phyloP scores from a whole-genome alignment of 257 asterid species.

The Ballota nigra region DNA sequence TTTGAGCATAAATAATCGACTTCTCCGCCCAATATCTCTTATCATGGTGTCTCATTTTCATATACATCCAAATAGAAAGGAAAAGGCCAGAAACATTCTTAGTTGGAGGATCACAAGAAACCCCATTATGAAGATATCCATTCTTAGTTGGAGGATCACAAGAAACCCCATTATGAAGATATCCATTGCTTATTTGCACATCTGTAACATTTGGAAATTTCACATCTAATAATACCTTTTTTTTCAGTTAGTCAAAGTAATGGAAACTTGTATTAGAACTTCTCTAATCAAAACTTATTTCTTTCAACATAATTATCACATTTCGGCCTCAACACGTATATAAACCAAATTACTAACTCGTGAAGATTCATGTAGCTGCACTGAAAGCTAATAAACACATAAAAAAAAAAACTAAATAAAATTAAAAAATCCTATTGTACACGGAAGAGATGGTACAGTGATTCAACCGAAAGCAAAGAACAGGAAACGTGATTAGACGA shows the following conservation, averaged over 20 bases:
- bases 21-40: too few relatives aligned
- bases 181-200: background rate
- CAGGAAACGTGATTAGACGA: conserved; percentile 21
- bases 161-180: background rate
- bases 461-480: conserved; percentile 12
- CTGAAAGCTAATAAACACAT: background rate
- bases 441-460: conserved; percentile 21
- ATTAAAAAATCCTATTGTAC: conserved; percentile 8
- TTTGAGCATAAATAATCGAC: background rate
- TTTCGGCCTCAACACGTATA: background rate
- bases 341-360: background rate
- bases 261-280: too few relatives aligned
- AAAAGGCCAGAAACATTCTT: background rate
- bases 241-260: background rate
- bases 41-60: background rate
- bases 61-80: background rate
- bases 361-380: background rate
- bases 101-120: background rate
- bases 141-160: too few relatives aligned
- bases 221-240: background rate
- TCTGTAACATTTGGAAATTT: background rate
- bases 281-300: too few relatives aligned
- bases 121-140: background rate
- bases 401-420: background rate
- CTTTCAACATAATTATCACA: background rate